Evolutionary conservation across 2,329 filamentous ascomycete genomes (phyloP).

Genomic region (Microascus cirrosus): DNA sequence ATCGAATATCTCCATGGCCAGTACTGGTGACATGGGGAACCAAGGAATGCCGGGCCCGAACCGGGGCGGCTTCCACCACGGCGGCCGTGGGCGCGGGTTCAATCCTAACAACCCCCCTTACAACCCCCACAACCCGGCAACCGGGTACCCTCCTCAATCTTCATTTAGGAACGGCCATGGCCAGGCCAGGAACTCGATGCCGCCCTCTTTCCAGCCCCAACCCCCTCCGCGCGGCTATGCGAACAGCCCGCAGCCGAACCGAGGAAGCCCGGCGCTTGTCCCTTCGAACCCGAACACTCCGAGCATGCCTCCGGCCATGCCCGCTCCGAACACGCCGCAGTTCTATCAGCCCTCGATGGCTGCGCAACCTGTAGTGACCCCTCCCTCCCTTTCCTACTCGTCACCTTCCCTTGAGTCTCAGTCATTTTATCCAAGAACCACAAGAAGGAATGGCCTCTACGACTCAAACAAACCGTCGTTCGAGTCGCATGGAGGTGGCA

Average conservation of each 20-base stretch:
- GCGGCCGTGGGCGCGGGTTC: conserved; percentile 38
- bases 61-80: conserved; percentile 42
- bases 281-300: conserved; percentile 59
- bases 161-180: conserved; percentile 32
- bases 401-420: conserved; percentile 1
- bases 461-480: background rate
- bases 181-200: conserved; percentile 37
- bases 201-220: conserved; percentile 32
- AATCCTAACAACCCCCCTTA: conserved; percentile 31
- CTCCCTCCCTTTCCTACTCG: conserved; percentile 1
- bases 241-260: conserved; percentile 55
- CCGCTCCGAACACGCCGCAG: conserved; percentile 51
- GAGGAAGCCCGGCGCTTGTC: conserved; percentile 51
- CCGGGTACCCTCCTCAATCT: conserved; percentile 23
- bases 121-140: conserved; percentile 29
- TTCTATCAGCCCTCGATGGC: conserved; percentile 37
- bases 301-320: conserved; percentile 51
- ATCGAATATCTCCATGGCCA: conserved; percentile 64
- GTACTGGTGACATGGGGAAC: conserved; percentile 12
- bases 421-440: conserved; percentile 6
- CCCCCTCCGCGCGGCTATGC: conserved; percentile 24
- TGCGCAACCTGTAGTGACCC: conserved; percentile 9
- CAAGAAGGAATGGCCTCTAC: background rate
- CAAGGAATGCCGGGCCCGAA: conserved; percentile 39
- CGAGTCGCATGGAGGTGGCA: background rate